phyloP scores from a whole-genome alignment of 2,329 filamentous ascomycete genomes.

The Dendryphion nanum region DNA sequence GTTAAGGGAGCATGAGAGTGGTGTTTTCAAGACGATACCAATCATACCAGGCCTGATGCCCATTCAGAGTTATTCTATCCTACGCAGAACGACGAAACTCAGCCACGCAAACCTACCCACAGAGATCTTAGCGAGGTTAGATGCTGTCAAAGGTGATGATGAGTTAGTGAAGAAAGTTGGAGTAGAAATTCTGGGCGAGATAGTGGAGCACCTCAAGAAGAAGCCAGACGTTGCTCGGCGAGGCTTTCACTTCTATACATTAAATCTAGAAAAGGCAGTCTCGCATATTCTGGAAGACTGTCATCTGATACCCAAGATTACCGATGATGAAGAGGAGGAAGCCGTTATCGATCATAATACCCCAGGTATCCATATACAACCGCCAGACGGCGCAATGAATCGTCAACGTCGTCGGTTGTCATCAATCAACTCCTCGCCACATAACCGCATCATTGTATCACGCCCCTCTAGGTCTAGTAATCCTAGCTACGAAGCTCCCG shows the following conservation, averaged over 20 bases:
- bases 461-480: slow-evolving; percentile 55
- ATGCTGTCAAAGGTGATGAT: slow-evolving; percentile 74
- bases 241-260: slow-evolving; percentile 96
- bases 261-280: slow-evolving; percentile 95
- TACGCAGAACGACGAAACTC: slow-evolving; percentile 89
- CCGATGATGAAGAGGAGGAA: slow-evolving; percentile 42
- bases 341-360: slow-evolving; percentile 50
- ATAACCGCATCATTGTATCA: slow-evolving; percentile 83
- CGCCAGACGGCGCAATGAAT: slow-evolving; percentile 21
- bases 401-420: slow-evolving; percentile 63
- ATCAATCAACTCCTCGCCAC: slow-evolving; percentile 77
- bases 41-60: slow-evolving; percentile 97
- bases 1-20: slow-evolving; percentile 77
- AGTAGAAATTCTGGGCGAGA: slow-evolving; percentile 78
- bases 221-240: slow-evolving; percentile 46
- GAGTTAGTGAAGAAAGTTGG: slow-evolving; percentile 78
- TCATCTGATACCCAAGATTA: slow-evolving; percentile 67
- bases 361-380: slow-evolving; percentile 33
- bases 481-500: slow-evolving; percentile 62
- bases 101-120: slow-evolving; percentile 83
- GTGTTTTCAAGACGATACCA: slow-evolving; percentile 78
- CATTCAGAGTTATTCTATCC: slow-evolving; percentile 94
- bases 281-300: slow-evolving; percentile 87
- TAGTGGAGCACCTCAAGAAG: slow-evolving; percentile 75
- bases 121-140: slow-evolving; percentile 66